Base-by-base conservation (phyloP, 2,329 filamentous ascomycete genomes). In the Aureobasidium mangrovei region DNA sequence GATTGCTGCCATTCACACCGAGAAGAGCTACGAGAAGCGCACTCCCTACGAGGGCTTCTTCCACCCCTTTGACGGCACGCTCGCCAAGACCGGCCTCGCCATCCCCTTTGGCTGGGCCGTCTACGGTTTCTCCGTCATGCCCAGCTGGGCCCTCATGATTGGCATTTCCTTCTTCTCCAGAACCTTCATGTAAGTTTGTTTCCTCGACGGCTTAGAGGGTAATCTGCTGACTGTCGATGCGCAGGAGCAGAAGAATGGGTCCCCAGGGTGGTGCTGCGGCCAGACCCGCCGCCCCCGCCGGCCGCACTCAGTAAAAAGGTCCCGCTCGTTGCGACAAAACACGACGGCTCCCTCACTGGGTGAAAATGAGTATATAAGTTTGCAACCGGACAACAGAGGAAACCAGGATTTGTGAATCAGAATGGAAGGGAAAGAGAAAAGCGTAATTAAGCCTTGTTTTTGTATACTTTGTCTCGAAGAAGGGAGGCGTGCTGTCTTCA, bases 71-170 rank as follows among this genome's bases (percentile, higher is more conserved):
- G 80, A 88, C 63, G 85, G 87, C 58, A 70, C 73, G 58, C 71
- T 86, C 40, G 82, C 81, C 57, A 70, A 86, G 73, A 77, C 80
- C 59, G 77, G 79, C 59, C 63, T 88, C 31, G 74, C 78, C 32
- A 70, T 85, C 51, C 84, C 85, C 38, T 70, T 85, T 41, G 87
- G 78, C 55, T 90, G 87, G 66, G 61, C 78, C 49, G 74, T 88
- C 61, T 89, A 81, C 80, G 75, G 64, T 31, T 76, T 84, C 63
- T 71, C 75, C 33, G 72, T 75, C 67, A 74, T 84, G 60, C 82
- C 82, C 3, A 82, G 77, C 61, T 91, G 87, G 87, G 71, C 81
- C 54, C 83, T 89, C 65, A 91, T 91, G 87, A 77, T 91, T 61
- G 67, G 80, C 46, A 77, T 91, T 62, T 87, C 84, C 52, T 82